Base-by-base conservation (phyloP, 805 yeast genomes). In the Saccharomycopsis fermentans region DNA sequence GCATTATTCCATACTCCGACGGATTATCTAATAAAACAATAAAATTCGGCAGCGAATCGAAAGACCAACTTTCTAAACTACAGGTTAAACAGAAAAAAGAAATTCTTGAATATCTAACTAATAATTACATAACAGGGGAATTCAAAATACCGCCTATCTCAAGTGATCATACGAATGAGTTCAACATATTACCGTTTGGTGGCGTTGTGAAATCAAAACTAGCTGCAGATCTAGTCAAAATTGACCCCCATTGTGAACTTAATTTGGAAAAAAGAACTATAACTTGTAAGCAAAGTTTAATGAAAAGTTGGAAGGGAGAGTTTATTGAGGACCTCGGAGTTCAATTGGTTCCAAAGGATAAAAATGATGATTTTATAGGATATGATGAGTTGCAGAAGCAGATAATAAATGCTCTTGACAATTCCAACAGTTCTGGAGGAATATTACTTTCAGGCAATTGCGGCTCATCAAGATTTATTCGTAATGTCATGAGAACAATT, bases 401-500 rank as follows among this genome's bases (percentile, higher is more conserved):
- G 3, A 64, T 82, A 11, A 63, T 70, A 6, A 74, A 74, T 6
- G 67, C 77, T 0, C 64, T 83, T 2, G 65, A 73, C 6, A 69
- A 77, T 6, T 76, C 75, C 55, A 68, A 77, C 6, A 3, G 12
- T 2, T 43, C 50, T 11, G 50, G 50, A 43, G 88, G 92, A 1
- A 73, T 82, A 0, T 71, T 90, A 57, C 65, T 91, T 0, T 78
- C 82, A 63, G 98, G 97, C 0, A 71, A 83, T 24, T 74, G 87
- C 1, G 97, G 97, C 0, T 79, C 89, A 61, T 98, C 98, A 0
- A 92, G 92, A 68, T 74, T 94, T 0, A 70, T 81, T 1, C 61
- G 86, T 1, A 66, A 83, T 16, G 69, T 86, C 0, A 65, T 75
- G 0, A 59, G 71, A 1, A 64, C 65, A 9, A 65, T 87, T 6